These are phyloP conservation scores for Beta vulgaris DNA, from an alignment of 148 eudicot genomes.

Conservation along the genomic window DNA sequence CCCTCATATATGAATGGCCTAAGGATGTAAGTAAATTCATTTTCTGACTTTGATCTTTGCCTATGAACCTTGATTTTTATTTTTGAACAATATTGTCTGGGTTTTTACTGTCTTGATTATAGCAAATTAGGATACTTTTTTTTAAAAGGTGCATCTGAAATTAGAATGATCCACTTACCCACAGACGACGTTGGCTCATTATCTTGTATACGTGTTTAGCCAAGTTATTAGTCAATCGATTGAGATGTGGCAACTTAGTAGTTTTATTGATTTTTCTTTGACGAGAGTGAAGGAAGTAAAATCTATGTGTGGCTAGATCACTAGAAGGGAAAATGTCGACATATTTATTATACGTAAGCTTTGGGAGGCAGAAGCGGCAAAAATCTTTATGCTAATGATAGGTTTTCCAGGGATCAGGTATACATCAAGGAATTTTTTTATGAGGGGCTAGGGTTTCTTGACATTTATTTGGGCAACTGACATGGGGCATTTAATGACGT, in stretches of 20 bases:
- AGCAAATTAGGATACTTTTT: background rate
- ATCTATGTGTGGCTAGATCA: background rate
- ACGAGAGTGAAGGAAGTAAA: too few relatives aligned
- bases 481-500: too few relatives aligned
- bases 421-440: too few relatives aligned
- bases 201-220: background rate
- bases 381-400: too few relatives aligned
- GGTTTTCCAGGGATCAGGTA: too few relatives aligned
- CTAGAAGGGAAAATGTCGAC: background rate
- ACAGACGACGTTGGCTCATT: background rate
- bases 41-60: conserved; percentile 13
- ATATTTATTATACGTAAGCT: too few relatives aligned
- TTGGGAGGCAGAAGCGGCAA: too few relatives aligned
- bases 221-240: background rate
- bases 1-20: conserved; percentile 96
- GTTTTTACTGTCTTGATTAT: background rate
- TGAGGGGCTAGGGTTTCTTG: too few relatives aligned
- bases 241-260: background rate
- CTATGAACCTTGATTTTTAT: background rate
- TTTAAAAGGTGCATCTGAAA: background rate
- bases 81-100: background rate
- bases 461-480: too few relatives aligned
- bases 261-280: background rate
- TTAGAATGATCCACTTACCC: background rate
- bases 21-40: conserved; percentile 70